Percentiles rank a stretch among this genome's conserved stretches.
Conservation (phyloP, 768 basidiomycete species). For the Cystobasidium ongulense region DNA sequence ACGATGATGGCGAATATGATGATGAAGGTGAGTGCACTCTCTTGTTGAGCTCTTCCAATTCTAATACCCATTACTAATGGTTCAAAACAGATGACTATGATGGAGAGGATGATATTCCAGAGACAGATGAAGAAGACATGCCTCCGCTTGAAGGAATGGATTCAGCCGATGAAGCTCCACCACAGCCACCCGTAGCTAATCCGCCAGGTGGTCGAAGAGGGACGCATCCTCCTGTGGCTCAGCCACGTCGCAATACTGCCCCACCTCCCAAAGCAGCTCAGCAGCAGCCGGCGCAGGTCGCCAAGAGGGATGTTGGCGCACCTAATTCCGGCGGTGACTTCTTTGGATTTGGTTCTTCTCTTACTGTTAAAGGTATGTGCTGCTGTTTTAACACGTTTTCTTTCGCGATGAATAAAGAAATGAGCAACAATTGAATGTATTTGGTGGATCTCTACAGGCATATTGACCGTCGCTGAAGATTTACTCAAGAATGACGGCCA, state of each 20-base stretch:
- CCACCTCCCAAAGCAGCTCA: conserved; percentile 12
- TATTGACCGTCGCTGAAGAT: conserved; percentile 96
- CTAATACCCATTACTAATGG: background rate
- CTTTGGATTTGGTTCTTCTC: conserved; percentile 67
- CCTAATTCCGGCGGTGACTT: conserved; percentile 50
- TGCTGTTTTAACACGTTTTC: too few species aligned
- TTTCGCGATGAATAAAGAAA: too few species aligned
- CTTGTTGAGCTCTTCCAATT: background rate
- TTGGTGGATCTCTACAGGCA: too few species aligned
- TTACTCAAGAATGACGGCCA: conserved; percentile 95
- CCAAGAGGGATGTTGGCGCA: conserved; percentile 24
- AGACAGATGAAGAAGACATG: conserved; percentile 25
- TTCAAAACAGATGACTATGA: conserved; percentile 10
- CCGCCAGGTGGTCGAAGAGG: background rate
- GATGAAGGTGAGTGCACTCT: conserved; percentile 35
- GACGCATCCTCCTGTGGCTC: background rate
- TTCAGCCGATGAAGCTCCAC: conserved; percentile 4
- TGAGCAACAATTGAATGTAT: too few species aligned
- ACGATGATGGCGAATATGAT: conserved; percentile 56
- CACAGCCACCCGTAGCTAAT: conserved; percentile 32
- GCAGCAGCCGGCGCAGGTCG: background rate
- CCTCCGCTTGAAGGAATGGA: conserved; percentile 30
- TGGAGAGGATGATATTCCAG: conserved; percentile 39
- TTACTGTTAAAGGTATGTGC: conserved; percentile 58
- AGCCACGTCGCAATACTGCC: conserved; percentile 15